These are phyloP conservation scores for Lycium ferocissimum DNA, from an alignment of 257 asterid species.

Conservation along the genomic window DNA sequence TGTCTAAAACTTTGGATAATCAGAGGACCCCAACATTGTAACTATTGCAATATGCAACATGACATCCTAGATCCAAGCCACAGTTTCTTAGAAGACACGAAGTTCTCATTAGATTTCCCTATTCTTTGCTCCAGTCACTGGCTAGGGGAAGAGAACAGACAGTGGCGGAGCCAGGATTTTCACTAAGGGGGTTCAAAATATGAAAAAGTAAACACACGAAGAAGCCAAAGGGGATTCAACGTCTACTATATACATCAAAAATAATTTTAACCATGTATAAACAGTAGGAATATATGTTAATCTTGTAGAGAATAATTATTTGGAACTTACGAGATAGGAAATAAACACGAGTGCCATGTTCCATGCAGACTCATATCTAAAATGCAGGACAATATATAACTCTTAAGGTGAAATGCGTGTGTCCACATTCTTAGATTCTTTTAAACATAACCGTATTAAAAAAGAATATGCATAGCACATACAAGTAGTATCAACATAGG, in stretches of 20 bases:
- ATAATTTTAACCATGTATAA: too few species aligned
- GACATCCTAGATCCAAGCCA: not conserved
- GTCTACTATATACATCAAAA: too few species aligned
- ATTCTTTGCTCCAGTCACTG: not conserved
- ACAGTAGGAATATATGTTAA: not conserved
- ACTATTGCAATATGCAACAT: not conserved
- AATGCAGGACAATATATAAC: not conserved
- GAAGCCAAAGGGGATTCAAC: too few species aligned
- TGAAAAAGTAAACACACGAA: too few species aligned
- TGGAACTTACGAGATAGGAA: not conserved
- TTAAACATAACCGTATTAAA: not conserved
- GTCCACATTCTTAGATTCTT: not conserved
- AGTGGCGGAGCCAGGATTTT: too few species aligned
- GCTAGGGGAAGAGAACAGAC: not conserved
- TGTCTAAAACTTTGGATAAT: not conserved
- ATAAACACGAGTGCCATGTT: not conserved
- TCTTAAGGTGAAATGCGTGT: not conserved
- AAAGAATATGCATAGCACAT: not conserved
- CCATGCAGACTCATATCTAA: not conserved
- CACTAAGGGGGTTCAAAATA: too few species aligned
- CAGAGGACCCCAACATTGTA: not conserved
- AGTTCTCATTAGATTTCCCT: conserved; percentile 8
- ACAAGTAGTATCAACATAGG: not conserved
- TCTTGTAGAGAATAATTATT: not conserved
- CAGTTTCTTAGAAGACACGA: not conserved